Evolutionary conservation across 2,329 filamentous ascomycete species (phyloP).

Genomic region (Ceratocystis huliohia): DNA sequence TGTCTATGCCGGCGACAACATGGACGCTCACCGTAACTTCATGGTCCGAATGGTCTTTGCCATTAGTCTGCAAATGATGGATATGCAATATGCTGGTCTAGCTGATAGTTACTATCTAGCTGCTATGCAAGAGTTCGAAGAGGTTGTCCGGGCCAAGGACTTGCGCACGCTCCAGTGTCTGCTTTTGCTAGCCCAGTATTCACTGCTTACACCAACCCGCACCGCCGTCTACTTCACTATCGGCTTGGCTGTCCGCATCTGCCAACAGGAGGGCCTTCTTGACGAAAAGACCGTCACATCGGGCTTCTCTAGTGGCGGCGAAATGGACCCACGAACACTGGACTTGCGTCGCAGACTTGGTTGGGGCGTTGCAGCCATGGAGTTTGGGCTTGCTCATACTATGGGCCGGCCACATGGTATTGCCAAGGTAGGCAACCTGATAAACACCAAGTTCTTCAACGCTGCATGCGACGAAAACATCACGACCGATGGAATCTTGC

Average conservation of each 20-base stretch:
- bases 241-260: slow-evolving; percentile 74
- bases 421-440: slow-evolving; percentile 65
- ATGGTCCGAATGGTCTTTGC: slow-evolving; percentile 83
- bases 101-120: slow-evolving; percentile 92
- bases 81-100: slow-evolving; percentile 77
- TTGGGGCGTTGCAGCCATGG: slow-evolving; percentile 82
- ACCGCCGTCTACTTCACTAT: slow-evolving; percentile 90
- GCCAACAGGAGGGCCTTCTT: slow-evolving; percentile 74
- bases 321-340: slow-evolving; percentile 57
- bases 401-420: slow-evolving; percentile 80
- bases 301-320: slow-evolving; percentile 43
- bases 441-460: slow-evolving; percentile 78
- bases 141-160: slow-evolving; percentile 76
- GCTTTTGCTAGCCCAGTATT: slow-evolving; percentile 78
- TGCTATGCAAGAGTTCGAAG: slow-evolving; percentile 72
- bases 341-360: slow-evolving; percentile 82
- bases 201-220: slow-evolving; percentile 77
- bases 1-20: slow-evolving; percentile 58
- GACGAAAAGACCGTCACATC: slow-evolving; percentile 77
- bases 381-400: slow-evolving; percentile 74
- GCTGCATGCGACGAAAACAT: slow-evolving; percentile 74
- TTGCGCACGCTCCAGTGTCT: slow-evolving; percentile 83
- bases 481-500: slow-evolving; percentile 58
- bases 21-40: slow-evolving; percentile 75
- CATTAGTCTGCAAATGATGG: slow-evolving; percentile 86